These are phyloP conservation scores for Globisporangium canariense DNA, from an alignment of 352 stramenopile species.

Conservation along the genomic window DNA sequence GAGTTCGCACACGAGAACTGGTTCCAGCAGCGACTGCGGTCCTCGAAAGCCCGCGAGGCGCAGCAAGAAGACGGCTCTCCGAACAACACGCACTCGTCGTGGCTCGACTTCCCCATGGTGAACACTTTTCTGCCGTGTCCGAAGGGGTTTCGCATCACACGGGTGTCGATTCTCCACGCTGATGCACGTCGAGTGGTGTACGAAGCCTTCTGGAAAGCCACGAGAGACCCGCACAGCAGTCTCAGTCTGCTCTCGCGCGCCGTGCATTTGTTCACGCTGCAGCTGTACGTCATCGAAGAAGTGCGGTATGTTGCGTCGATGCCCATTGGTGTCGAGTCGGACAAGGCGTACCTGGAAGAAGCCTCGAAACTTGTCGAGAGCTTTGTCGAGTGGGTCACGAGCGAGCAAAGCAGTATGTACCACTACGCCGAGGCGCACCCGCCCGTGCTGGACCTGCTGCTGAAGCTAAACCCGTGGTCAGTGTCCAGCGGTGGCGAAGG, in stretches of 20 bases:
- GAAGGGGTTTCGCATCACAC: conserved; percentile 47
- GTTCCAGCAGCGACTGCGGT: conserved; percentile 71
- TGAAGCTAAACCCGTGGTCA: conserved; percentile 76
- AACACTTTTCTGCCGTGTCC: conserved; percentile 76
- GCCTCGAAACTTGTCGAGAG: conserved; percentile 40
- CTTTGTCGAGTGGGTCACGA: conserved; percentile 60
- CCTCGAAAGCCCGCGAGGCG: conserved; percentile 66
- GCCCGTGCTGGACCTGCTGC: conserved; percentile 50
- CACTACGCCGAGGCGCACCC: conserved; percentile 29
- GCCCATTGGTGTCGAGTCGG: conserved; percentile 33
- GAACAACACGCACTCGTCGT: conserved; percentile 71
- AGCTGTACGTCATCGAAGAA: conserved; percentile 81
- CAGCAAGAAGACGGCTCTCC: conserved; percentile 51
- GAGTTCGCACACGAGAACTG: conserved; percentile 86
- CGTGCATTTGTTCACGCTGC: conserved; percentile 78
- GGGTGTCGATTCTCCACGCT: conserved; percentile 60
- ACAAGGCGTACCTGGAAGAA: conserved; percentile 42
- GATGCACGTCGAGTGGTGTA: conserved; percentile 62
- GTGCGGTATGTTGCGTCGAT: conserved; percentile 61
- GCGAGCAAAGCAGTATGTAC: conserved; percentile 34
- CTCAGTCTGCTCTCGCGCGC: conserved; percentile 65
- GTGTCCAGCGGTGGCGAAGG: conserved; percentile 44
- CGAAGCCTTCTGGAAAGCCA: conserved; percentile 62
- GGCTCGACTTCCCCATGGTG: conserved; percentile 81
- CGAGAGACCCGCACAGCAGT: conserved; percentile 52